phyloP scores from a whole-genome alignment of 768 basidiomycete species.

The Mycena galericulata region DNA sequence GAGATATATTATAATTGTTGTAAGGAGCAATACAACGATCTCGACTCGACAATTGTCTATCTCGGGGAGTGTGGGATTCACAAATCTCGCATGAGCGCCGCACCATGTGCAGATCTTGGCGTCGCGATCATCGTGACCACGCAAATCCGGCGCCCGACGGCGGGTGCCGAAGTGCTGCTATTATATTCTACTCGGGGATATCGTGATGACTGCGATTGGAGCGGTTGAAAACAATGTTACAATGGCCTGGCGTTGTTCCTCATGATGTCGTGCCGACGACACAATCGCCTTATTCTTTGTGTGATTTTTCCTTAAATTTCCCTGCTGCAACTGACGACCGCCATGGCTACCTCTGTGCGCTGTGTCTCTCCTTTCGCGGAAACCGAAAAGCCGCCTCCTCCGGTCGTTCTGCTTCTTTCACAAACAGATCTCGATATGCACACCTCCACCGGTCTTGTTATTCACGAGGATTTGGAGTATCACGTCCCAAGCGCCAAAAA shows the following conservation, averaged over 20 bases:
- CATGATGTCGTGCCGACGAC: neutral
- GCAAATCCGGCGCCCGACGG: slow-evolving; percentile 1
- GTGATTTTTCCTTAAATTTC: neutral
- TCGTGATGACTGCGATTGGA: slow-evolving; percentile 10
- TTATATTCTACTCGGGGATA: slow-evolving; percentile 6
- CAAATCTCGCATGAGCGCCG: neutral
- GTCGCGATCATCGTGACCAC: slow-evolving; percentile 3
- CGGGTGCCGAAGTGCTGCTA: neutral
- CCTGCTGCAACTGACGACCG: slow-evolving; percentile 7
- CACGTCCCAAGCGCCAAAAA: neutral
- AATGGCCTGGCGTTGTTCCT: neutral
- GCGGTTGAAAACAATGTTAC: neutral
- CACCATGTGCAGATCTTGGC: neutral
- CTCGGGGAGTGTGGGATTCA: slow-evolving; percentile 8
- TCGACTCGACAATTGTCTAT: slow-evolving; percentile 13
- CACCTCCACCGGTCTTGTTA: slow-evolving; percentile 11
- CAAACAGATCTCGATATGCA: slow-evolving; percentile 16
- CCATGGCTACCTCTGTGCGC: slow-evolving; percentile 15
- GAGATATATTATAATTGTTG: slow-evolving; percentile 19
- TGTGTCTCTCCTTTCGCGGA: slow-evolving; percentile 18
- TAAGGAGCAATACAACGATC: slow-evolving; percentile 18
- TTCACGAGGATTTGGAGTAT: slow-evolving; percentile 18
- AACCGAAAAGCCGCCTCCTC: slow-evolving; percentile 17
- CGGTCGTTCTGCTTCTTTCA: slow-evolving; percentile 5
- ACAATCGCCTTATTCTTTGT: neutral